These are phyloP conservation scores for Malus fusca DNA, from an alignment of 306 rosid species.

Conservation along the genomic window DNA sequence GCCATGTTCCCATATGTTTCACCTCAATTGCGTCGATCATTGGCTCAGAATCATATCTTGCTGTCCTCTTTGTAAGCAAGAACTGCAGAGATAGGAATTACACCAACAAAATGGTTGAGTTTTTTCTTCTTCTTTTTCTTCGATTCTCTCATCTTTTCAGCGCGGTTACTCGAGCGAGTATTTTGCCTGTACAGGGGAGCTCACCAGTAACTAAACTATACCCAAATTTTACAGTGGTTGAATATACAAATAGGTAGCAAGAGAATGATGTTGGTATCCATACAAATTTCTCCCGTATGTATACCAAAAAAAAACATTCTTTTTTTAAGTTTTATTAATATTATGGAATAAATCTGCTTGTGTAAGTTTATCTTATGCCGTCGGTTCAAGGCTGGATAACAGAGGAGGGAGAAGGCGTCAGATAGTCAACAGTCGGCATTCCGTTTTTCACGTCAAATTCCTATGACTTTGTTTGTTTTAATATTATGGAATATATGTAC, in stretches of 20 bases:
- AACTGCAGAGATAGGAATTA: slow-evolving; percentile 44
- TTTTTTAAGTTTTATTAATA: not conserved
- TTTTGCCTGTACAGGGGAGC: slow-evolving; percentile 43
- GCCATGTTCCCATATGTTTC: slow-evolving; percentile 81
- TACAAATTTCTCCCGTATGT: not conserved
- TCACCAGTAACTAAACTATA: slow-evolving; percentile 64
- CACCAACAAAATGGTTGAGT: not conserved
- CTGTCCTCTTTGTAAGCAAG: slow-evolving; percentile 95
- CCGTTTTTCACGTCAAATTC: no score
- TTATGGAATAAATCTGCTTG: not conserved
- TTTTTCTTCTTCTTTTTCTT: not conserved
- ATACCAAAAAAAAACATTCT: not conserved
- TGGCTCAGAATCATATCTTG: slow-evolving; percentile 77
- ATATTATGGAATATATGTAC: not conserved
- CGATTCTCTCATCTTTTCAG: not conserved
- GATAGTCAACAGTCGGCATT: no score
- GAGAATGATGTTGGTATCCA: not conserved
- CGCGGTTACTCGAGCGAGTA: slow-evolving; percentile 73
- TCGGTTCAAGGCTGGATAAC: no score
- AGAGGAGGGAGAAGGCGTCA: no score
- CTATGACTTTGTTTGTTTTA: no score
- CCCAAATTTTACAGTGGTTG: slow-evolving; percentile 3
- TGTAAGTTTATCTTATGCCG: no score
- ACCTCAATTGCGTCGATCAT: slow-evolving; percentile 86
- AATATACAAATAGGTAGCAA: not conserved